Percentiles rank a stretch among this genome's conserved stretches.
phyloP scores from a whole-genome alignment of 2,329 filamentous ascomycete species.

The Blastomyces parvus region DNA sequence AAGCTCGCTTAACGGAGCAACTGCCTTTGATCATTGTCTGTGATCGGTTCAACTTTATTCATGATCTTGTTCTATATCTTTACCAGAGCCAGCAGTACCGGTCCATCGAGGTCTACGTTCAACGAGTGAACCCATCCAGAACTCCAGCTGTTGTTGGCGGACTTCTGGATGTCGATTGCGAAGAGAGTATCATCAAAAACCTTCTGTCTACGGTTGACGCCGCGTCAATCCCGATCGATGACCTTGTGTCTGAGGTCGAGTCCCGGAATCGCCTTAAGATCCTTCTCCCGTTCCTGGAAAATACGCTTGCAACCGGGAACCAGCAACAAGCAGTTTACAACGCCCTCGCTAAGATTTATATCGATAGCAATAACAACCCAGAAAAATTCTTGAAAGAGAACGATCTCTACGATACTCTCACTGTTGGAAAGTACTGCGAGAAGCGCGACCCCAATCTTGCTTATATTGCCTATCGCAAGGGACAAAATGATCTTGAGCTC shows the following conservation, averaged over 20 bases:
- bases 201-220: conserved; percentile 77
- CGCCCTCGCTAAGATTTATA: conserved; percentile 97
- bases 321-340: conserved; percentile 96
- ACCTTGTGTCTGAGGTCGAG: conserved; percentile 91
- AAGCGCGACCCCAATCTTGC: conserved; percentile 95
- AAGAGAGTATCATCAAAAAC: conserved; percentile 91
- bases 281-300: conserved; percentile 88
- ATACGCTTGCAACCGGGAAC: conserved; percentile 78
- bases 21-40: conserved; percentile 96
- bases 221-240: conserved; percentile 79
- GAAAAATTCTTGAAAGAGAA: conserved; percentile 98
- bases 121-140: conserved; percentile 84
- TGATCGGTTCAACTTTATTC: conserved; percentile 98
- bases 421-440: conserved; percentile 95
- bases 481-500: conserved; percentile 92
- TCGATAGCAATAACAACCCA: conserved; percentile 95
- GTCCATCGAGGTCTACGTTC: conserved; percentile 96
- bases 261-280: conserved; percentile 91
- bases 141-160: conserved; percentile 91
- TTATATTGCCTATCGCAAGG: conserved; percentile 91
- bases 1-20: conserved; percentile 84
- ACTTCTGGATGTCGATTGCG: conserved; percentile 90
- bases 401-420: conserved; percentile 85
- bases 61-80: conserved; percentile 89
- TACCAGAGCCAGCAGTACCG: conserved; percentile 99